Evolutionary conservation across 179 eudicot species (phyloP).

Genomic region (Corrigiola litoralis): DNA sequence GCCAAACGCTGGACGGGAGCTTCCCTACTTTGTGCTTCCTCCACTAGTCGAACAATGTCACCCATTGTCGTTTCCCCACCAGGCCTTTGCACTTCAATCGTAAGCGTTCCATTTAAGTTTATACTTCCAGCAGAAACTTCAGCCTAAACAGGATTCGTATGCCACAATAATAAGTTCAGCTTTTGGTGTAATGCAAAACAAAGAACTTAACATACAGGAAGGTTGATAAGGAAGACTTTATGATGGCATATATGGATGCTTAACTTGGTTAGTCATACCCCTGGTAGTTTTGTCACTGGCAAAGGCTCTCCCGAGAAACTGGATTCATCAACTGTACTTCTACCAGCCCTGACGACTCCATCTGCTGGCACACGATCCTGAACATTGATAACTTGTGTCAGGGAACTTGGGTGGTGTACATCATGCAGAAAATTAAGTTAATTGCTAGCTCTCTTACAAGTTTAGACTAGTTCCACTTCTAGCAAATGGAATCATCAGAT

Average conservation of each 20-base stretch:
- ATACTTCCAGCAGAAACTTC: conserved; percentile 97
- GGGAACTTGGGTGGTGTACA: neutral
- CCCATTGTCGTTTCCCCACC: conserved; percentile 97
- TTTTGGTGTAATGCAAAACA: neutral
- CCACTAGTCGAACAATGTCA: conserved; percentile 93
- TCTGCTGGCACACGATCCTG: conserved; percentile 99
- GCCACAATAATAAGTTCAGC: neutral
- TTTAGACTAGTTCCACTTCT: neutral
- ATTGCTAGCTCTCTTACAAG: neutral
- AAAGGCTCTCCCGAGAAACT: conserved; percentile 98
- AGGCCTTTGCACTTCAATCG: conserved; percentile 84
- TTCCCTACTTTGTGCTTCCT: conserved; percentile 96
- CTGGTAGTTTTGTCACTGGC: conserved; percentile 91
- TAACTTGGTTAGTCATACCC: conserved; percentile 45
- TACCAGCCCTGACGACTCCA: conserved; percentile 89
- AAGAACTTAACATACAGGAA: neutral
- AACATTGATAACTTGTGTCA: conserved; percentile 19
- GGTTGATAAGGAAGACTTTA: too few relatives aligned
- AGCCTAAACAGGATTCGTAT: conserved; percentile 35
- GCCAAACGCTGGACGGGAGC: conserved; percentile 99
- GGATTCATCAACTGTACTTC: conserved; percentile 97
- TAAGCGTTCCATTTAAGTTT: conserved; percentile 88
- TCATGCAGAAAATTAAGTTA: neutral
- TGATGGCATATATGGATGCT: neutral
- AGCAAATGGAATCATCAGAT: neutral